Evolutionary conservation across 371 early-diverging fungal species (phyloP).

Genomic region (Apophysomyces ossiformis): DNA sequence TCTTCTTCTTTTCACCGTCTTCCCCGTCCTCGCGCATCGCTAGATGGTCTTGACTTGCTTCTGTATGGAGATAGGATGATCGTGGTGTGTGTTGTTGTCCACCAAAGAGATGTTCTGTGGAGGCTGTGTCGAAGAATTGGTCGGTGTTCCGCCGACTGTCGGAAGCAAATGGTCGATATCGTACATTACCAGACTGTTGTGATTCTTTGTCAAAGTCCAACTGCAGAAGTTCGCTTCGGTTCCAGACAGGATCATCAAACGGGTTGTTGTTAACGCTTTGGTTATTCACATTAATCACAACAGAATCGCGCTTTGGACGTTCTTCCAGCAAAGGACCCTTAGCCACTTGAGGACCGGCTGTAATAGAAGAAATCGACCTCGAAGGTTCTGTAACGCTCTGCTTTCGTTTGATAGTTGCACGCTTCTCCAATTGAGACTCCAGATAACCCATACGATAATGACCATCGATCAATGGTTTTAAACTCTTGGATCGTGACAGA

Average conservation of each 20-base stretch:
- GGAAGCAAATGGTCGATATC: constrained; percentile 1
- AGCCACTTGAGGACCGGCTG: neutral
- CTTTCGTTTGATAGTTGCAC: constrained; percentile 31
- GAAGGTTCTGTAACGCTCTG: constrained; percentile 5
- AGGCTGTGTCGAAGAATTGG: constrained; percentile 25
- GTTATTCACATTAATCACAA: constrained; percentile 4
- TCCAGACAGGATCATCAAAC: constrained; percentile 49
- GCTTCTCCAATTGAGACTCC: constrained; percentile 45
- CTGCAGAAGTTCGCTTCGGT: constrained; percentile 13
- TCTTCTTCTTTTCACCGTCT: constrained; percentile 15
- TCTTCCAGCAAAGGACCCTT: constrained; percentile 1
- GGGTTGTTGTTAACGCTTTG: constrained; percentile 25
- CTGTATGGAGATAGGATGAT: constrained; percentile 20
- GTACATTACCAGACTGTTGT: constrained; percentile 7
- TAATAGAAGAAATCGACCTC: neutral
- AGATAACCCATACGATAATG: constrained; percentile 52
- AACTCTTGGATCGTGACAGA: constrained; percentile 44
- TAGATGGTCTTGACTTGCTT: constrained; percentile 7
- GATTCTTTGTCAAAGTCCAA: constrained; percentile 20
- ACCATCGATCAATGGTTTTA: constrained; percentile 50
- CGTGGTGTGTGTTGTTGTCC: constrained; percentile 24
- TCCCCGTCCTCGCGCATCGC: constrained; percentile 10
- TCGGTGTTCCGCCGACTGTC: constrained; percentile 3
- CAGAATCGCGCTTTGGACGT: constrained; percentile 11
- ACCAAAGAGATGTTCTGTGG: constrained; percentile 31